Evolutionary conservation across 306 rosid genomes (phyloP).

Genomic region (Castanopsis chinensis): DNA sequence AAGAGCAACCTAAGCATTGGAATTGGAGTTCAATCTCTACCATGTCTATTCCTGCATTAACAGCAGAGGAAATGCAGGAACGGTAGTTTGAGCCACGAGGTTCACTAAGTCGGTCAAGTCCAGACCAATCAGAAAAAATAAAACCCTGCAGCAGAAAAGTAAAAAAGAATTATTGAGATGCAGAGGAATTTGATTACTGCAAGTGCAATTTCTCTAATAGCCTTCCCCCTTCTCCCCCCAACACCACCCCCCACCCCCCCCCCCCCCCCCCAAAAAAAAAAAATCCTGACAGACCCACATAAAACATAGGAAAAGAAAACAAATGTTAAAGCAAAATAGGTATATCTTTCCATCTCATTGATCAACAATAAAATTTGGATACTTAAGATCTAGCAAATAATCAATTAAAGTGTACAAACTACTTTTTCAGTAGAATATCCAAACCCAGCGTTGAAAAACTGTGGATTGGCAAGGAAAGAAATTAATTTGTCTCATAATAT

Average conservation of each 20-base stretch:
- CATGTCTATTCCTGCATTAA: slow-evolving; percentile 93
- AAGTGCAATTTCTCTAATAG: background rate
- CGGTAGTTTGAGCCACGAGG: slow-evolving; percentile 69
- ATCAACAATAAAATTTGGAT: background rate
- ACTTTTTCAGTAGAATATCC: too few relatives aligned
- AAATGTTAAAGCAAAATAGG: background rate
- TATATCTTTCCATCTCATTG: background rate
- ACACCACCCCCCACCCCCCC: background rate
- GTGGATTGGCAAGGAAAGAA: background rate
- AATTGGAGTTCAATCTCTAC: slow-evolving; percentile 37
- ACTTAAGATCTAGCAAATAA: background rate
- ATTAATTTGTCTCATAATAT: background rate
- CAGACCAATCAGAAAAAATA: slow-evolving; percentile 84
- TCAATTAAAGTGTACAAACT: background rate
- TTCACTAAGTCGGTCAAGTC: slow-evolving; percentile 57
- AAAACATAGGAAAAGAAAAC: background rate
- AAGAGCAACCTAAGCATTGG: background rate
- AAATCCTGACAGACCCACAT: background rate
- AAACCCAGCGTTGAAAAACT: too few relatives aligned
- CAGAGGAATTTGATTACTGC: background rate
- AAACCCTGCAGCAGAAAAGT: slow-evolving; percentile 62
- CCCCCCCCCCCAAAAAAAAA: too few relatives aligned
- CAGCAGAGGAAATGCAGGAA: slow-evolving; percentile 53
- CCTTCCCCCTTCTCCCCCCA: background rate
- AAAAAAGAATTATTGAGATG: background rate